Evolutionary conservation across 2,329 filamentous ascomycete species (phyloP).

Genomic region (Sarocladium brachiariae): DNA sequence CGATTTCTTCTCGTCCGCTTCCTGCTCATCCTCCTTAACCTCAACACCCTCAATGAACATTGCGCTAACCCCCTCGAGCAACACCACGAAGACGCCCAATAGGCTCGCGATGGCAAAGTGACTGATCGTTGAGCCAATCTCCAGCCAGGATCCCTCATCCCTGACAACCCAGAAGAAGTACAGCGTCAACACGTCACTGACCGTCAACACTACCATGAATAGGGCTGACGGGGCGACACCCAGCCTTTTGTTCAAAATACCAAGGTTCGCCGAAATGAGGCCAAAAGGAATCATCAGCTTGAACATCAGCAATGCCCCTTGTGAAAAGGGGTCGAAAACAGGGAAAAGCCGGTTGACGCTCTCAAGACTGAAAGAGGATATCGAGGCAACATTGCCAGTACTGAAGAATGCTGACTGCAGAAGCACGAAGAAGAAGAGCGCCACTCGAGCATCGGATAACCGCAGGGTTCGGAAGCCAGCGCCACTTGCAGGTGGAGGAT

Average conservation of each 20-base stretch:
- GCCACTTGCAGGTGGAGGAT: constrained; percentile 14
- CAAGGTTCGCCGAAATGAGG: constrained; percentile 87
- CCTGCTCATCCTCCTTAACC: constrained; percentile 35
- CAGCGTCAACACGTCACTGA: constrained; percentile 85
- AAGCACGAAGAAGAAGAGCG: constrained; percentile 91
- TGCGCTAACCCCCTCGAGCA: constrained; percentile 78
- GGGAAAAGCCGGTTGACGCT: constrained; percentile 83
- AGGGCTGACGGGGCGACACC: constrained; percentile 81
- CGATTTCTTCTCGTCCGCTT: not conserved
- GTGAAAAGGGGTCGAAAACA: constrained; percentile 88
- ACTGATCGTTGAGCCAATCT: constrained; percentile 94
- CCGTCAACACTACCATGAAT: constrained; percentile 90
- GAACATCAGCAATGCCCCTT: constrained; percentile 76
- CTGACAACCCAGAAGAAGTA: constrained; percentile 98
- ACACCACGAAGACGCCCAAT: constrained; percentile 84
- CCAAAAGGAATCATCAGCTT: constrained; percentile 94
- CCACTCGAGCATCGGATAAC: constrained; percentile 78
- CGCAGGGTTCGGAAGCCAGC: constrained; percentile 56
- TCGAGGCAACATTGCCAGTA: constrained; percentile 90
- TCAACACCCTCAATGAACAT: constrained; percentile 75
- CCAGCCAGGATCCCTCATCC: constrained; percentile 94
- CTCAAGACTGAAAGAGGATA: constrained; percentile 90
- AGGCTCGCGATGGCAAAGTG: constrained; percentile 91
- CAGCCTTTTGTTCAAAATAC: constrained; percentile 77
- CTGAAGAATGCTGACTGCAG: constrained; percentile 95